Percentiles rank a stretch among this genome's conserved stretches.
These are phyloP conservation scores for Dichomitus squalens DNA, from an alignment of 1,284 basidiomycete species.

Conservation along the genomic window DNA sequence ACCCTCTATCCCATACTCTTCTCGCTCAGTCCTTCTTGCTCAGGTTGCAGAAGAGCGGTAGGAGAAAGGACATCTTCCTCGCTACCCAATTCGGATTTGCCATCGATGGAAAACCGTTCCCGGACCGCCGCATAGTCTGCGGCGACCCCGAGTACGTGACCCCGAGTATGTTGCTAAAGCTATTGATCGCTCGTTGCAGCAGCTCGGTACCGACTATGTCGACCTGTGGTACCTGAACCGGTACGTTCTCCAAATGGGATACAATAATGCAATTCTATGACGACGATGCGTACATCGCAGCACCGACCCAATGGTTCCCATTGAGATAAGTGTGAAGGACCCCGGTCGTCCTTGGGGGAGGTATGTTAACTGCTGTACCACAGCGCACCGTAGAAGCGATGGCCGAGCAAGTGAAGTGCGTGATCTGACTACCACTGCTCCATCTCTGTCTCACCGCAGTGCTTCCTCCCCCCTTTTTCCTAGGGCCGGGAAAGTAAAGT, in stretches of 20 bases:
- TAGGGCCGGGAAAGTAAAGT: conserved; percentile 41
- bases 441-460: too few species aligned
- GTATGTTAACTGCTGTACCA: too few species aligned
- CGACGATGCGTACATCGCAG: conserved; percentile 1
- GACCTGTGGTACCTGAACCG: conserved; percentile 43
- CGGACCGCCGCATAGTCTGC: conserved; percentile 14
- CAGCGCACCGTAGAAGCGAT: conserved; percentile 32
- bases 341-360: too few species aligned
- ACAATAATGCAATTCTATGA: too few species aligned
- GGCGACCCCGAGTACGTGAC: conserved; percentile 35
- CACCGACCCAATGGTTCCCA: conserved; percentile 32
- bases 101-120: not conserved
- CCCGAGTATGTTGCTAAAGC: conserved; percentile 28
- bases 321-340: conserved; percentile 26
- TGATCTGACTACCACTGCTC: too few species aligned
- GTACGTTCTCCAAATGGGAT: conserved; percentile 14
- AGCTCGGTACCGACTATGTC: conserved; percentile 38
- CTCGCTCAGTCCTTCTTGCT: too few species aligned
- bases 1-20: too few species aligned
- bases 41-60: too few species aligned
- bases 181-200: conserved; percentile 38
- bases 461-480: too few species aligned
- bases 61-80: conserved; percentile 49
- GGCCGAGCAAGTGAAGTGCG: conserved; percentile 38
- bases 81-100: conserved; percentile 50